These are phyloP conservation scores for Yamagishiella unicocca DNA, from an alignment of 139 green algal species.

Conservation along the genomic window DNA sequence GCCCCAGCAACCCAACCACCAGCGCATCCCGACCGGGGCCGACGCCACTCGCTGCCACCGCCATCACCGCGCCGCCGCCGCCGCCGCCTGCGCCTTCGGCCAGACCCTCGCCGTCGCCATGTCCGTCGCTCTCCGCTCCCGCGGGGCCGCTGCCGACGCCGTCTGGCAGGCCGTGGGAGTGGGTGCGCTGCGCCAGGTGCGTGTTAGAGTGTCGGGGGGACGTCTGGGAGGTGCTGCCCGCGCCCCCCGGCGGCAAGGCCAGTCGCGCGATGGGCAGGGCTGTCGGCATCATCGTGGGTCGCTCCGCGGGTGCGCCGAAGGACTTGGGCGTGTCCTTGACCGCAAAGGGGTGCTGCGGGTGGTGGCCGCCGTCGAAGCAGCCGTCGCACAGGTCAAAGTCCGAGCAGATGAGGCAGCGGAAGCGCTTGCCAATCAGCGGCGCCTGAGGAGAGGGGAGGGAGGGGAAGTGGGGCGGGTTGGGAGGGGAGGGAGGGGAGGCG, in stretches of 20 bases:
- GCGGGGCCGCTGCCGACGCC: no score
- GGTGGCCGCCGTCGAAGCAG: constrained; percentile 63
- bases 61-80: neutral
- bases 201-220: neutral
- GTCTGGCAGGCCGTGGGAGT: neutral
- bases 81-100: neutral
- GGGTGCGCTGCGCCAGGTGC: neutral
- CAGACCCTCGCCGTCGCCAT: neutral
- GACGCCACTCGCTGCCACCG: neutral
- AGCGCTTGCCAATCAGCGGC: constrained; percentile 61
- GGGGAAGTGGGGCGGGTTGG: neutral
- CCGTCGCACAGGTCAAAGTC: constrained; percentile 63
- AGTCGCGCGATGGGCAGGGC: neutral
- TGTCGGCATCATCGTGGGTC: constrained; percentile 44
- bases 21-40: neutral
- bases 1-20: neutral
- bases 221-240: neutral
- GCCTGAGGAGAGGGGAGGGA: constrained; percentile 41
- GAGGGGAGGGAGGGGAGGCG: neutral
- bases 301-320: constrained; percentile 42
- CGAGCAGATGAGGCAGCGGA: constrained; percentile 65
- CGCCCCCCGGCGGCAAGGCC: neutral
- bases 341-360: constrained; percentile 64
- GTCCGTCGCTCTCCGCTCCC: neutral
- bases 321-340: constrained; percentile 54